Percentiles rank a stretch among this genome's conserved stretches.
These are phyloP conservation scores for Ceriops decandra DNA, from an alignment of 345 rosid species.

Conservation along the genomic window DNA sequence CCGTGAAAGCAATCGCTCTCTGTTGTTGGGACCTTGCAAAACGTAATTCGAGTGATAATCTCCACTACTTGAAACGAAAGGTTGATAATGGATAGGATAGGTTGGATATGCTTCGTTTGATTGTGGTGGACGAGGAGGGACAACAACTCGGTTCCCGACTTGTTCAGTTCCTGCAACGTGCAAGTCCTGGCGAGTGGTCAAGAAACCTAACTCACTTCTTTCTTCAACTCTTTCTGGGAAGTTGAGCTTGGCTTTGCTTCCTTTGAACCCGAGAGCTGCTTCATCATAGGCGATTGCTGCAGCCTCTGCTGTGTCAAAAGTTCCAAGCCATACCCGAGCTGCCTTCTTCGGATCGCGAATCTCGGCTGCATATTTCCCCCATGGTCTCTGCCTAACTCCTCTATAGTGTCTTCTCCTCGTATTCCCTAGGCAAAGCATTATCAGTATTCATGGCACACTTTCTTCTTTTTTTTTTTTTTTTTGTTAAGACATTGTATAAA, in stretches of 20 bases:
- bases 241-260: slow-evolving; percentile 81
- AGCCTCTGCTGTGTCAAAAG: slow-evolving; percentile 72
- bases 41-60: slow-evolving; percentile 12
- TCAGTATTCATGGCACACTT: too few relatives aligned
- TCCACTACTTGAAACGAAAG: slow-evolving; percentile 15
- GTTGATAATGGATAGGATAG: slow-evolving; percentile 24
- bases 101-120: slow-evolving; percentile 11
- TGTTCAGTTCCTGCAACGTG: not conserved
- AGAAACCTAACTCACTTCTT: slow-evolving; percentile 12
- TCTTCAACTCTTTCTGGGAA: slow-evolving; percentile 72
- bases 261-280: slow-evolving; percentile 82
- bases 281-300: slow-evolving; percentile 79
- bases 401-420: slow-evolving; percentile 41
- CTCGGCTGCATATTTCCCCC: slow-evolving; percentile 60
- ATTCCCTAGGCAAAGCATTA: slow-evolving; percentile 14
- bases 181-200: slow-evolving; percentile 13
- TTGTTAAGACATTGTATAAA: too few relatives aligned
- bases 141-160: not conserved
- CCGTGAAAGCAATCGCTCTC: slow-evolving; percentile 14
- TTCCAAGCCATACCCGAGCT: slow-evolving; percentile 63
- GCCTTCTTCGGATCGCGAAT: slow-evolving; percentile 53
- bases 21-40: slow-evolving; percentile 13
- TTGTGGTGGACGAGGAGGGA: slow-evolving; percentile 6
- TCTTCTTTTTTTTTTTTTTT: too few relatives aligned
- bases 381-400: slow-evolving; percentile 56